phyloP scores from a whole-genome alignment of 1,139 yeast species.

The Magnusiomyces sp. region DNA sequence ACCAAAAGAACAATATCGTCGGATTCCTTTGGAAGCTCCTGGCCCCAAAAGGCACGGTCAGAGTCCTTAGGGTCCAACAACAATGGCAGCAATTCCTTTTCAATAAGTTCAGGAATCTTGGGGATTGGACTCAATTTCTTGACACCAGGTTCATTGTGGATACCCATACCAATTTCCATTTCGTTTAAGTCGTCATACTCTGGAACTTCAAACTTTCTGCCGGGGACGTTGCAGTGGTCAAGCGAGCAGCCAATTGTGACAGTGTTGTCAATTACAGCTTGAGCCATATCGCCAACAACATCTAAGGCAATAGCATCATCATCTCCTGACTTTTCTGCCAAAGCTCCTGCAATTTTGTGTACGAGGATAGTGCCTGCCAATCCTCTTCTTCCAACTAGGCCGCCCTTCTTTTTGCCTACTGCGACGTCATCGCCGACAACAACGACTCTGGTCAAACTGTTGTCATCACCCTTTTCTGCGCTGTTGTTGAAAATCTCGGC shows the following conservation, averaged over 20 bases:
- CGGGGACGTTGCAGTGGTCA: constrained; percentile 87
- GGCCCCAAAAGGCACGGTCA: constrained; percentile 36
- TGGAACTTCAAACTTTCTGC: constrained; percentile 46
- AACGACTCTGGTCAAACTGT: constrained; percentile 39
- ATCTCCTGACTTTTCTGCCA: constrained; percentile 40
- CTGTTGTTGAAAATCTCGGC: constrained; percentile 65
- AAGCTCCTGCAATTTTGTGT: constrained; percentile 80
- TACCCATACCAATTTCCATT: constrained; percentile 90
- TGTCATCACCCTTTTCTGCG: background rate
- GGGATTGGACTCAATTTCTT: constrained; percentile 61
- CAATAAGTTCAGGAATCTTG: constrained; percentile 36
- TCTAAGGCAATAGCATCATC: constrained; percentile 29
- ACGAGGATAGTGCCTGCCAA: constrained; percentile 83
- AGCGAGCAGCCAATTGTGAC: constrained; percentile 87
- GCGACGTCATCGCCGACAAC: constrained; percentile 89
- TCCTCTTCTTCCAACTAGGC: constrained; percentile 88
- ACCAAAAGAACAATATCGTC: constrained; percentile 65
- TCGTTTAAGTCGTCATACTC: constrained; percentile 34
- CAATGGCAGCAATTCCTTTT: constrained; percentile 25
- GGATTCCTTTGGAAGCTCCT: constrained; percentile 39
- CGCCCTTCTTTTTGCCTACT: constrained; percentile 79
- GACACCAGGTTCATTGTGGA: constrained; percentile 90
- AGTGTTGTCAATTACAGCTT: constrained; percentile 49
- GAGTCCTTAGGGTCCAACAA: constrained; percentile 26
- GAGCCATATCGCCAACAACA: constrained; percentile 51